A percentile compares a stretch with the other conserved stretches of the same genome.
These are phyloP conservation scores for Wickerhamomyces kurtzmanii DNA, from an alignment of 805 yeast species.

Conservation along the genomic window DNA sequence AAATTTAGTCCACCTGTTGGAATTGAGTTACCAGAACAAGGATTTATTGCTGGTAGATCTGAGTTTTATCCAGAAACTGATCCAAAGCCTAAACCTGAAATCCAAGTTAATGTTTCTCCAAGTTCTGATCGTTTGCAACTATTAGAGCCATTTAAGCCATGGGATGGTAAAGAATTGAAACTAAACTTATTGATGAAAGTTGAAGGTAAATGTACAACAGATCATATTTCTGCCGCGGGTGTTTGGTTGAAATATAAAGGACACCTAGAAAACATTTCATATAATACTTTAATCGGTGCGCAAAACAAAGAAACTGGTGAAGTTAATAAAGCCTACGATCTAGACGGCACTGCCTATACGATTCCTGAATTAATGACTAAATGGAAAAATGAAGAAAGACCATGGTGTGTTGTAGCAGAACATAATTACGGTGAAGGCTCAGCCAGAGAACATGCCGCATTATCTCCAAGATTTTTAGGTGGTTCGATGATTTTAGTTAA, in stretches of 20 bases:
- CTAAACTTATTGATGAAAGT: constrained; percentile 79
- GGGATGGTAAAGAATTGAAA: constrained; percentile 78
- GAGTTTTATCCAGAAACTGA: constrained; percentile 67
- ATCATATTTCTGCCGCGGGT: constrained; percentile 98
- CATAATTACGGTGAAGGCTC: constrained; percentile 99
- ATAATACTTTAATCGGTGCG: constrained; percentile 95
- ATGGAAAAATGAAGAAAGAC: constrained; percentile 79
- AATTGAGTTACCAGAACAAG: constrained; percentile 70
- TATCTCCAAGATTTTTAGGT: constrained; percentile 90
- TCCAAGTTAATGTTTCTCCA: constrained; percentile 65
- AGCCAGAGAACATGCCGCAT: constrained; percentile 98
- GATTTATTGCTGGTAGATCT: constrained; percentile 67
- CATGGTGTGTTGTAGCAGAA: constrained; percentile 95
- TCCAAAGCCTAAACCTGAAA: constrained; percentile 55
- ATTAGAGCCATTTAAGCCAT: constrained; percentile 78
- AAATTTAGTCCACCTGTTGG: constrained; percentile 75
- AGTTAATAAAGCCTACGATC: constrained; percentile 83
- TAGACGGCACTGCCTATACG: constrained; percentile 65
- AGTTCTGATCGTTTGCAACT: constrained; percentile 87
- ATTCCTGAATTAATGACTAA: constrained; percentile 96
- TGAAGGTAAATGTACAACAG: constrained; percentile 97
- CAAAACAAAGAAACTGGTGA: constrained; percentile 95
- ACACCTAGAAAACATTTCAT: constrained; percentile 88
- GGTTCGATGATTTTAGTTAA: constrained; percentile 83
- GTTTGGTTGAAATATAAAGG: constrained; percentile 98